Percentiles rank a stretch among this genome's conserved stretches.
Conservation (phyloP, 139 green algal genomes). For the Parachlorella kessleri region DNA sequence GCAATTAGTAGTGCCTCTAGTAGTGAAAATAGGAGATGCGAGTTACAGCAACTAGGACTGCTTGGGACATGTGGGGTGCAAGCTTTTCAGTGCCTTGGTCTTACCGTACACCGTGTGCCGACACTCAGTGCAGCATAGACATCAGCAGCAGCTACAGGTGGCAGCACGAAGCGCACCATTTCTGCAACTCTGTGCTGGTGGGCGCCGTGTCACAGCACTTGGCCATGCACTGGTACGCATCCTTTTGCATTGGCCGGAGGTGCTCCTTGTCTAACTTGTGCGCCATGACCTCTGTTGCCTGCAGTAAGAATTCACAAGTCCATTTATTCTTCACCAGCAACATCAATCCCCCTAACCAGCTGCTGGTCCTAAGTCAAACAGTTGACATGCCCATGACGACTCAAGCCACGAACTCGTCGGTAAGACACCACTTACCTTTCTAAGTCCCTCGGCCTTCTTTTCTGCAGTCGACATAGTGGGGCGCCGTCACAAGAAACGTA, state of each 20-base stretch:
- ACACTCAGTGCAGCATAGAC: neutral
- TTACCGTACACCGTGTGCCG: no score
- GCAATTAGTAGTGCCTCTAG: neutral
- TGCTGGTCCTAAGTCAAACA: neutral
- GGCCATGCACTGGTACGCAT: conserved; percentile 37
- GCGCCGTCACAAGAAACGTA: neutral
- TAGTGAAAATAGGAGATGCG: neutral
- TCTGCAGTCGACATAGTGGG: conserved; percentile 19
- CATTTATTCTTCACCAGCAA: no score
- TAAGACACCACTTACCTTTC: neutral
- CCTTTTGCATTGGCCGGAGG: conserved; percentile 43
- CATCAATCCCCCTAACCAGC: neutral
- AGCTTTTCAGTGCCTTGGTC: no score
- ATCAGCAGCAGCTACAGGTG: neutral
- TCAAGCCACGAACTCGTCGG: neutral
- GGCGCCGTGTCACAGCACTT: conserved; percentile 41
- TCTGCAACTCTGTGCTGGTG: conserved; percentile 23
- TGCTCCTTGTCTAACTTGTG: conserved; percentile 23
- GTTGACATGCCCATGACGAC: neutral
- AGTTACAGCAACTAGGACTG: neutral
- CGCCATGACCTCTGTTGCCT: conserved; percentile 45
- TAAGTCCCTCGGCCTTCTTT: conserved; percentile 23
- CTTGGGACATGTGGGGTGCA: no score
- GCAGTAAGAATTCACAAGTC: no score
- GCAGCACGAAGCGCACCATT: conserved; percentile 25